Evolutionary conservation across 2,329 filamentous ascomycete species (phyloP).

Genomic region (Pseudogymnoascus sp.): DNA sequence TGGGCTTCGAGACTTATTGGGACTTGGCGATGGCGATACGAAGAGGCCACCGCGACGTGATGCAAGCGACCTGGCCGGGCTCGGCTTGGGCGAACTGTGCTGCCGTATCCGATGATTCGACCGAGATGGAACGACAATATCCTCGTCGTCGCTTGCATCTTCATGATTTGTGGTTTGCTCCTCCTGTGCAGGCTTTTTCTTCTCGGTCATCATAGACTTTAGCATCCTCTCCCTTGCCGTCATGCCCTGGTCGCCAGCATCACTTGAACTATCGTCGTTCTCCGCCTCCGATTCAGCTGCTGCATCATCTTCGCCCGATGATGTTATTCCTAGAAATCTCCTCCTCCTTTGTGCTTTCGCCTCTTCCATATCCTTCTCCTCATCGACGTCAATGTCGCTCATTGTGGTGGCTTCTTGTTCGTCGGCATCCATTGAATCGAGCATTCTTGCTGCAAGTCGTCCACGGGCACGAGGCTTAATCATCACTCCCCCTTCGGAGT

Average conservation of each 20-base stretch:
- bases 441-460: constrained; percentile 1
- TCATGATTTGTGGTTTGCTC: constrained; percentile 8
- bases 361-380: neutral
- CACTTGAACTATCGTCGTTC: neutral
- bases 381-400: neutral
- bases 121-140: constrained; percentile 34
- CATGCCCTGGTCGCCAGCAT: neutral
- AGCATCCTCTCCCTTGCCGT: neutral
- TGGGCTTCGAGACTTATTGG: constrained; percentile 9
- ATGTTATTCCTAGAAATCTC: constrained; percentile 1
- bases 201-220: neutral
- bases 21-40: constrained; percentile 10
- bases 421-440: neutral
- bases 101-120: constrained; percentile 32
- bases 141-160: constrained; percentile 30
- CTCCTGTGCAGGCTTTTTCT: neutral
- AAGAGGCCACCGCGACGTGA: constrained; percentile 2
- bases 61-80: constrained; percentile 14
- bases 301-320: constrained; percentile 3
- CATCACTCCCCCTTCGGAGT: neutral
- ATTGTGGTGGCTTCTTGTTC: neutral
- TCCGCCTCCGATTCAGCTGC: neutral
- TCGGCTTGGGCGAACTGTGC: constrained; percentile 39
- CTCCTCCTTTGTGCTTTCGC: neutral
- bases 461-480: neutral